phyloP scores from a whole-genome alignment of 768 basidiomycete genomes.

The Lyophyllum decastes region DNA sequence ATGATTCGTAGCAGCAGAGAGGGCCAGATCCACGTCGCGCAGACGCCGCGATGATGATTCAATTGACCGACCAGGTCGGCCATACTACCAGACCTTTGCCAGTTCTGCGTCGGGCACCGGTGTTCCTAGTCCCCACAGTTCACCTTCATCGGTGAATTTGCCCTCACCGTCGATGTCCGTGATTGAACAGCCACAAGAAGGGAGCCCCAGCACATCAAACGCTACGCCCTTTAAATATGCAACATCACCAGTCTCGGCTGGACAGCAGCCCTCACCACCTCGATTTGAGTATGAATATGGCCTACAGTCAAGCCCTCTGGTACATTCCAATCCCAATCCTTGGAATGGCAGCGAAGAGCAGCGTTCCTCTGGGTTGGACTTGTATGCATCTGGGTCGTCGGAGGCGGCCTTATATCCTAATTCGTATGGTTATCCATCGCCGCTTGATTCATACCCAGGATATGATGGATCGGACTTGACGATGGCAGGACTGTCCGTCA shows the following conservation, averaged over 20 bases:
- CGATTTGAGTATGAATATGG: conserved; percentile 60
- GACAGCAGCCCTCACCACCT: conserved; percentile 52
- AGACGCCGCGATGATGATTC: conserved; percentile 66
- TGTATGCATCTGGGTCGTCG: conserved; percentile 47
- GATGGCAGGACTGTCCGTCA: conserved; percentile 50
- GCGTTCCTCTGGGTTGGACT: conserved; percentile 35
- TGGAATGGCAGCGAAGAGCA: conserved; percentile 49
- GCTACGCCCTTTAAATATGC: conserved; percentile 46
- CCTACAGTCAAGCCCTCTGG: conserved; percentile 39
- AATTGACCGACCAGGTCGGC: conserved; percentile 40
- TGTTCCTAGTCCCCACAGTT: conserved; percentile 66
- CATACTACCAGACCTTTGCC: conserved; percentile 58
- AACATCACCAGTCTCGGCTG: conserved; percentile 51
- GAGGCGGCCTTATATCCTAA: conserved; percentile 48
- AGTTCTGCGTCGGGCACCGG: conserved; percentile 48
- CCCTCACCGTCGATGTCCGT: conserved; percentile 68
- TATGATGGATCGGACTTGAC: conserved; percentile 43
- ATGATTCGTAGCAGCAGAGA: conserved; percentile 48
- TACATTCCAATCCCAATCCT: conserved; percentile 37
- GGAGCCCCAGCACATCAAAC: conserved; percentile 54
- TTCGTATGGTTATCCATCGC: conserved; percentile 43
- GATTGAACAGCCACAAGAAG: conserved; percentile 50
- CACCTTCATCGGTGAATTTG: conserved; percentile 70
- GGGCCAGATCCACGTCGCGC: conserved; percentile 76
- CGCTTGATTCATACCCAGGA: conserved; percentile 41